Conservation (phyloP, 2,329 filamentous ascomycete species). For the Zymoseptoria tritici region DNA sequence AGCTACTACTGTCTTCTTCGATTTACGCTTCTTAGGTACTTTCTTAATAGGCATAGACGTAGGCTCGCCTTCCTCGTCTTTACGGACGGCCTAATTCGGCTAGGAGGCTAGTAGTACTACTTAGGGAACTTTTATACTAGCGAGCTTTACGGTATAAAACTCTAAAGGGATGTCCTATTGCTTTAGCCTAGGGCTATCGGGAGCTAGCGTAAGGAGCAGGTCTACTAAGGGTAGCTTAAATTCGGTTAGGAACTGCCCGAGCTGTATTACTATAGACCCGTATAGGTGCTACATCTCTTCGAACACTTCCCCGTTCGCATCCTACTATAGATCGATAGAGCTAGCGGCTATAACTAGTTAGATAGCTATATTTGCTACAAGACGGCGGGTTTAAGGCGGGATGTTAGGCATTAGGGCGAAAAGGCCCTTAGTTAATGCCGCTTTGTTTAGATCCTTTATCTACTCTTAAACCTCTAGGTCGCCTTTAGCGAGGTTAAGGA, state of each 20-base stretch:
- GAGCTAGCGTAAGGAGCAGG: background rate
- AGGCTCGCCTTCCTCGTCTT: background rate
- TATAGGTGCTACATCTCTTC: background rate
- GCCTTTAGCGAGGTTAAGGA: background rate
- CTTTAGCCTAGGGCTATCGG: background rate
- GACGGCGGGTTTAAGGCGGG: background rate
- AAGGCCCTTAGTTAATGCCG: background rate
- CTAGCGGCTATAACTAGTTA: background rate
- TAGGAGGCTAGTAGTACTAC: background rate
- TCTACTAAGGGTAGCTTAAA: background rate
- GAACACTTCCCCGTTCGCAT: background rate
- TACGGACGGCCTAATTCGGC: background rate
- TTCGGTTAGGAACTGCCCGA: background rate
- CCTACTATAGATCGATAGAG: background rate
- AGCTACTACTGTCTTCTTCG: too few species aligned
- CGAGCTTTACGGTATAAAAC: background rate
- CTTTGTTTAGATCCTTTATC: background rate
- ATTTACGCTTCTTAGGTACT: too few species aligned
- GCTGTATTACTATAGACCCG: background rate
- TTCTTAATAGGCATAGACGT: background rate
- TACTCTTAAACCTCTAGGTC: background rate
- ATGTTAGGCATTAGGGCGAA: background rate
- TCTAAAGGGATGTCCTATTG: background rate
- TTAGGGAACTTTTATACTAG: background rate
- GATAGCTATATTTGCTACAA: background rate